phyloP scores from a whole-genome alignment of 371 early-diverging fungal genomes.

The Dichotomocladium elegans region DNA sequence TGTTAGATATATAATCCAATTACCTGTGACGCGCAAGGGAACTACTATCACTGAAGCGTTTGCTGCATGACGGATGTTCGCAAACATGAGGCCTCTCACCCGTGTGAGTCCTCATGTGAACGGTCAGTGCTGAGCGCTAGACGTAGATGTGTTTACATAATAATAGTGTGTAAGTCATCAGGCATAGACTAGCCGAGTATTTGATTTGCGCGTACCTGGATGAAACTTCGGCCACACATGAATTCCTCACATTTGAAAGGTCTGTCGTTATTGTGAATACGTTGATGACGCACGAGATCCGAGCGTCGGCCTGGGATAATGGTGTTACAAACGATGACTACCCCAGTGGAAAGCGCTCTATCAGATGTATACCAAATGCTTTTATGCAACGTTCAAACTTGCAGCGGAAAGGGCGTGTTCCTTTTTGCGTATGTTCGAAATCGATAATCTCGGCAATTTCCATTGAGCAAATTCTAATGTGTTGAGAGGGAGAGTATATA shows the following conservation, averaged over 20 bases:
- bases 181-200: neutral
- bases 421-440: conserved; percentile 40
- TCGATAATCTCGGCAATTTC: conserved; percentile 67
- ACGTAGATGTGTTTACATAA: neutral
- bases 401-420: conserved; percentile 56
- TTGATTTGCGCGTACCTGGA: conserved; percentile 41
- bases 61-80: conserved; percentile 65
- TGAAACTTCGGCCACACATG: conserved; percentile 71
- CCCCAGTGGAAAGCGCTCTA: too few relatives aligned
- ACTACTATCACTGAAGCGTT: conserved; percentile 71
- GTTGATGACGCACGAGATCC: conserved; percentile 70
- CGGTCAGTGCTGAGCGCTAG: conserved; percentile 71
- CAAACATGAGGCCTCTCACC: conserved; percentile 86
- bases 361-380: conserved; percentile 49
- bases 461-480: too few relatives aligned
- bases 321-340: neutral
- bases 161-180: neutral
- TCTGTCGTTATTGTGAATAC: conserved; percentile 77
- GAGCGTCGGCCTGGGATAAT: conserved; percentile 43
- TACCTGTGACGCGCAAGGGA: conserved; percentile 47
- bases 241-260: conserved; percentile 62
- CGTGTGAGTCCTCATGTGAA: conserved; percentile 86
- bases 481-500: too few relatives aligned
- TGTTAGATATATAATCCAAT: neutral
- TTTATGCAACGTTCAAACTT: conserved; percentile 59